These are phyloP conservation scores for Polyporus arcularius DNA, from an alignment of 768 basidiomycete species.

Conservation along the genomic window DNA sequence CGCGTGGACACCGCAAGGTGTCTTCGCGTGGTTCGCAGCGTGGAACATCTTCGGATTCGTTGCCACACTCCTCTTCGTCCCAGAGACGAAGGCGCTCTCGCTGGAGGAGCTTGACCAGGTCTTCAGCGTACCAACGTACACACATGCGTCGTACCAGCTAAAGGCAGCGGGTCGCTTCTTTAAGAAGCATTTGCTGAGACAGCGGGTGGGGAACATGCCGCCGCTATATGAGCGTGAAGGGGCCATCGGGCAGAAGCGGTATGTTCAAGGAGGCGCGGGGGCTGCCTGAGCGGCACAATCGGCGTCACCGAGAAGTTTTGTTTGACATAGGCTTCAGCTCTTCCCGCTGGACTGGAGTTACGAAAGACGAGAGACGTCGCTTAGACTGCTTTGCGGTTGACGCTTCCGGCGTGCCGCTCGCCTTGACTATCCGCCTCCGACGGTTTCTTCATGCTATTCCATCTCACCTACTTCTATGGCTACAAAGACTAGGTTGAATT, in stretches of 20 bases:
- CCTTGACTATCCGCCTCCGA: no score
- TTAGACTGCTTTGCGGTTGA: no score
- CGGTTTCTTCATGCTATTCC: no score
- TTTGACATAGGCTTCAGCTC: no score
- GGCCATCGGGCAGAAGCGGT: conserved; percentile 11
- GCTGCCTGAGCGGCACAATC: no score
- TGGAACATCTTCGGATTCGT: conserved; percentile 61
- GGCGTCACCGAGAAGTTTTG: no score
- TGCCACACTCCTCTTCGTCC: conserved; percentile 62
- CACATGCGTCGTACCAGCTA: conserved; percentile 59
- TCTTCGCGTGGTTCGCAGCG: conserved; percentile 69
- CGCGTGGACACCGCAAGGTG: conserved; percentile 66
- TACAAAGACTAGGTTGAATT: no score
- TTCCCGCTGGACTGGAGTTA: no score
- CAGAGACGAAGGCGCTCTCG: conserved; percentile 67
- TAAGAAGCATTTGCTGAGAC: conserved; percentile 50
- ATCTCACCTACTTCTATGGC: no score
- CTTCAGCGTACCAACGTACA: conserved; percentile 45
- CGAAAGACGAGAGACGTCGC: no score
- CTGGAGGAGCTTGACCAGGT: conserved; percentile 65
- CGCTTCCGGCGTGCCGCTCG: no score
- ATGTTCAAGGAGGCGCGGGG: no score
- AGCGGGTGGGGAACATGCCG: conserved; percentile 40
- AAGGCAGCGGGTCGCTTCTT: conserved; percentile 51
- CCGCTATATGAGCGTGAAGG: conserved; percentile 49